A percentile compares a stretch with the other conserved stretches of the same genome.
Conservation (phyloP, 2,329 filamentous ascomycete genomes). For the Penicillium sumatraense region DNA sequence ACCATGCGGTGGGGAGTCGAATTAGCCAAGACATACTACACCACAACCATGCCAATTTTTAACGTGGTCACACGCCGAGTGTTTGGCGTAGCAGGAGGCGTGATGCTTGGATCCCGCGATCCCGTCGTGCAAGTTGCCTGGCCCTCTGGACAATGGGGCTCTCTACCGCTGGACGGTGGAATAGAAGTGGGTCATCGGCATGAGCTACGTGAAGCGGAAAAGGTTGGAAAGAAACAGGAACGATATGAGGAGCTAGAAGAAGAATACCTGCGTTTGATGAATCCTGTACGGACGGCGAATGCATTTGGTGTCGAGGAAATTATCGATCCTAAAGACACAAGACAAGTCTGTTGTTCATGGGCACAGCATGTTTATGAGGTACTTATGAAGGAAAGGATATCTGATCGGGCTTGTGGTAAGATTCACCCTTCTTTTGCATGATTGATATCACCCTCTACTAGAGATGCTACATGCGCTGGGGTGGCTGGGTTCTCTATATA, state of each 20-base stretch:
- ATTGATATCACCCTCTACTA: conserved; percentile 28
- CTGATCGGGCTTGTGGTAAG: conserved; percentile 46
- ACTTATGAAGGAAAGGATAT: conserved; percentile 56
- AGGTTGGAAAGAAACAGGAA: conserved; percentile 54
- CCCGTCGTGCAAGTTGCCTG: conserved; percentile 66
- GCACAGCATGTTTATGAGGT: conserved; percentile 59
- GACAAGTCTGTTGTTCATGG: conserved; percentile 62
- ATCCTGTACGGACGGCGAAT: conserved; percentile 67
- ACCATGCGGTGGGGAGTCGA: conserved; percentile 69
- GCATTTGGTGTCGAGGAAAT: conserved; percentile 68
- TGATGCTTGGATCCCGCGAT: conserved; percentile 67
- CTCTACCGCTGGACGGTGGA: conserved; percentile 65
- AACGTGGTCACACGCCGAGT: conserved; percentile 64
- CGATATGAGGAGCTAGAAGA: conserved; percentile 62
- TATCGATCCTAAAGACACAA: conserved; percentile 65
- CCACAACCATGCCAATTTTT: conserved; percentile 66
- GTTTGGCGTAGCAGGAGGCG: conserved; percentile 67
- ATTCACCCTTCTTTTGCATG: conserved; percentile 54
- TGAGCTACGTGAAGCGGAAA: conserved; percentile 61
- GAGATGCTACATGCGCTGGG: too few relatives aligned
- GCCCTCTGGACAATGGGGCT: conserved; percentile 68
- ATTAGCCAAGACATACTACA: conserved; percentile 65
- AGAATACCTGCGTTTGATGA: conserved; percentile 66
- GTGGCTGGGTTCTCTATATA: too few relatives aligned
- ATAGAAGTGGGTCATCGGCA: conserved; percentile 68